Conservation (phyloP, 2,329 filamentous ascomycete genomes). For the Tolypocladium pustulatum region DNA sequence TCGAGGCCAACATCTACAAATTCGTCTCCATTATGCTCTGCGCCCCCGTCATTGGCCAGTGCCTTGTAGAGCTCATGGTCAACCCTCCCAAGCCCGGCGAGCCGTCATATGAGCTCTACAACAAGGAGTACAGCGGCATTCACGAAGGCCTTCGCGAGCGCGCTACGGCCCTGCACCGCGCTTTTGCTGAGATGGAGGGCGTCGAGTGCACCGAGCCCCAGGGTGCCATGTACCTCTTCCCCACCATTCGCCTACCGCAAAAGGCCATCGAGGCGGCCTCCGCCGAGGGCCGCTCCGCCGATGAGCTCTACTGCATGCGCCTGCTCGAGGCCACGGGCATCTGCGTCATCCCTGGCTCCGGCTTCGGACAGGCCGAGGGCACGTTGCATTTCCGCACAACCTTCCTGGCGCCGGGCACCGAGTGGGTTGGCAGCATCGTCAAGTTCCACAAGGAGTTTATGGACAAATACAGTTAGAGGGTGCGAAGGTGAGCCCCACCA, state of each 20-base stretch:
- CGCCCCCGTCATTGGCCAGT: slow-evolving; percentile 90
- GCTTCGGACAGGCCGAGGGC: slow-evolving; percentile 88
- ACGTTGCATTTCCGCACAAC: slow-evolving; percentile 94
- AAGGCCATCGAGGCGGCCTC: slow-evolving; percentile 70
- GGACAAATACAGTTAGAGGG: slow-evolving; percentile 55
- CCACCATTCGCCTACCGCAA: slow-evolving; percentile 69
- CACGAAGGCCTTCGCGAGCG: slow-evolving; percentile 68
- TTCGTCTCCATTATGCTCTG: slow-evolving; percentile 96
- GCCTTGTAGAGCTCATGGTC: slow-evolving; percentile 94
- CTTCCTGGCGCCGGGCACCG: slow-evolving; percentile 90
- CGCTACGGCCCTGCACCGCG: slow-evolving; percentile 76
- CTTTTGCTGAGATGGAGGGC: slow-evolving; percentile 91
- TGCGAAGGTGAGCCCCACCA: not conserved
- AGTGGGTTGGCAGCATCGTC: slow-evolving; percentile 80
- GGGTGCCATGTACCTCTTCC: slow-evolving; percentile 98
- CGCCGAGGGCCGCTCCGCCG: slow-evolving; percentile 62
- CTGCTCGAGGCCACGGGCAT: slow-evolving; percentile 90
- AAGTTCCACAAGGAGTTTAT: slow-evolving; percentile 91
- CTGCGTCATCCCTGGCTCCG: slow-evolving; percentile 83
- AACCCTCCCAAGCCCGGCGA: slow-evolving; percentile 82
- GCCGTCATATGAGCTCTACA: slow-evolving; percentile 74
- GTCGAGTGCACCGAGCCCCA: slow-evolving; percentile 83
- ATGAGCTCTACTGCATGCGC: slow-evolving; percentile 90
- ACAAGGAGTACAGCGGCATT: slow-evolving; percentile 75
- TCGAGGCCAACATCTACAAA: slow-evolving; percentile 94